These are phyloP conservation scores for Lipomyces yarrowii DNA, from an alignment of 1,139 yeast species.

Conservation along the genomic window DNA sequence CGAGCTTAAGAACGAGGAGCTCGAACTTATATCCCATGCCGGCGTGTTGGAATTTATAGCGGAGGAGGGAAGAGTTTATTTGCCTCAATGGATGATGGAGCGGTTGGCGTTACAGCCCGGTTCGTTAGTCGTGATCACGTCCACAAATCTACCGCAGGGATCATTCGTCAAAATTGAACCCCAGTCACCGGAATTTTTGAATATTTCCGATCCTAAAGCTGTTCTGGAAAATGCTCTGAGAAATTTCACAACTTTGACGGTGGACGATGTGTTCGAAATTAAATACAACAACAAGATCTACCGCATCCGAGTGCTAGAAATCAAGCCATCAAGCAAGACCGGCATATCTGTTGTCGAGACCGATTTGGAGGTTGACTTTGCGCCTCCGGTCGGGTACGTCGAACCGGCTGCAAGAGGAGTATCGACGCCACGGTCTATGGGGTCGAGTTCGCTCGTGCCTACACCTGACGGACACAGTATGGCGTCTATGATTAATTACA, in stretches of 20 bases:
- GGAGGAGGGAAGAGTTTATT: constrained; percentile 92
- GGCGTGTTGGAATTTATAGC: constrained; percentile 97
- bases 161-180: constrained; percentile 92
- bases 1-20: constrained; percentile 68
- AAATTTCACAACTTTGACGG: constrained; percentile 84
- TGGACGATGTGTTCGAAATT: constrained; percentile 82
- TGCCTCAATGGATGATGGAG: constrained; percentile 97
- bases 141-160: constrained; percentile 84
- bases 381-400: constrained; percentile 97
- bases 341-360: constrained; percentile 93
- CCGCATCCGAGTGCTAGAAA: constrained; percentile 83
- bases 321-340: constrained; percentile 66
- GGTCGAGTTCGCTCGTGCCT: constrained; percentile 27
- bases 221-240: constrained; percentile 90
- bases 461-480: constrained; percentile 48
- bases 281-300: constrained; percentile 78
- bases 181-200: constrained; percentile 88
- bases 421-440: constrained; percentile 33
- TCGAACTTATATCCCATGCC: constrained; percentile 63
- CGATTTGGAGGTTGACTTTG: constrained; percentile 95
- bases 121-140: constrained; percentile 65
- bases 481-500: constrained; percentile 74
- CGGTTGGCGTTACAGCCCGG: constrained; percentile 78
- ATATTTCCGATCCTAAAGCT: constrained; percentile 94
- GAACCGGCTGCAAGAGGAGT: constrained; percentile 55